These are phyloP conservation scores for Calocera cornea DNA, from an alignment of 768 basidiomycete species.

Conservation along the genomic window DNA sequence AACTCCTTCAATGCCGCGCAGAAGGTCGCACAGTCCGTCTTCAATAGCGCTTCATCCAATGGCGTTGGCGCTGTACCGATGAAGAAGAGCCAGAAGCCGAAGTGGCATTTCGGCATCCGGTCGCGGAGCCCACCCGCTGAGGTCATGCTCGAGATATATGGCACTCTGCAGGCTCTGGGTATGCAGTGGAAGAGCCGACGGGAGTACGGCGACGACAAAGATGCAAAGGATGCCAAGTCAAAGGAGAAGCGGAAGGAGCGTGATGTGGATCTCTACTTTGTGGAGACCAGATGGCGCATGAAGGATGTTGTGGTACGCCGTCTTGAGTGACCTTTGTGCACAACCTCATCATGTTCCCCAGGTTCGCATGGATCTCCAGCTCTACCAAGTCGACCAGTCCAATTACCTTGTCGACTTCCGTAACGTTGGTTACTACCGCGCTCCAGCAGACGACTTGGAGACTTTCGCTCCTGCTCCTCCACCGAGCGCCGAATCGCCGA, in stretches of 20 bases:
- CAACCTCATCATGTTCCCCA: constrained; percentile 21
- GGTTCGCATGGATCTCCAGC: constrained; percentile 94
- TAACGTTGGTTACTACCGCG: constrained; percentile 87
- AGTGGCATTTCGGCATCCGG: constrained; percentile 98
- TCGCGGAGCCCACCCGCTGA: constrained; percentile 94
- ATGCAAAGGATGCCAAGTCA: constrained; percentile 25
- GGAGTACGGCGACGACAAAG: constrained; percentile 21
- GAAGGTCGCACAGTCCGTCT: constrained; percentile 20
- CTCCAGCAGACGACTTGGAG: constrained; percentile 35
- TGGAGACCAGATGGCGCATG: constrained; percentile 82
- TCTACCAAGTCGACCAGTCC: constrained; percentile 89
- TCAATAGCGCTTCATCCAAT: constrained; percentile 5
- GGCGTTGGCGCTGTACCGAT: constrained; percentile 28
- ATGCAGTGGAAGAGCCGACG: constrained; percentile 80
- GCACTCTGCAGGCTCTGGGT: constrained; percentile 72
- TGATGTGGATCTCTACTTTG: constrained; percentile 58
- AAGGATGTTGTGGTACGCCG: constrained; percentile 76
- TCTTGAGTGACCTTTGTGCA: background rate
- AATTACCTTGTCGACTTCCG: constrained; percentile 98
- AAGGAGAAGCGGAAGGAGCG: constrained; percentile 29
- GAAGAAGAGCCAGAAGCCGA: constrained; percentile 60
- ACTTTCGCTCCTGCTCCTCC: background rate
- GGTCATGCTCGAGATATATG: constrained; percentile 97
- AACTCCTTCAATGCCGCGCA: constrained; percentile 21
- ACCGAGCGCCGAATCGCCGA: constrained; percentile 6